Base-by-base conservation (phyloP, 148 eudicot species). In the Cornus florida region DNA sequence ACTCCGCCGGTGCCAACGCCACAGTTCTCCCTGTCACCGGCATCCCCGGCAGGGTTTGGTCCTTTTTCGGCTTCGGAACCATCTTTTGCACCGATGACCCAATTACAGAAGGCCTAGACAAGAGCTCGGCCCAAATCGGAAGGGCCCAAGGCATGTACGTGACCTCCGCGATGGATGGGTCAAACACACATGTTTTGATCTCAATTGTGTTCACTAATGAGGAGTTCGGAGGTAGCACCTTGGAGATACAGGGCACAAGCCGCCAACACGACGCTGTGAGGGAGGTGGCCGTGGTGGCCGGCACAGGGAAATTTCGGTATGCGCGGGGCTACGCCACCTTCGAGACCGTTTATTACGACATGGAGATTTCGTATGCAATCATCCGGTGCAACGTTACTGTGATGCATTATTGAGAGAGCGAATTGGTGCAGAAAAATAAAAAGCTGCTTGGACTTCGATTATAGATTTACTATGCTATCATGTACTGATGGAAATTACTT, bases 151-250 rank as follows among this genome's bases (percentile, higher is more conserved):
- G 75, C 12, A 28, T 73, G 39, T 73, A 14, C 3, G 65, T 59
- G 67, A 59, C 67, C 43, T 74, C 76, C 3, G 57, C 76, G 0
- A 22, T 74, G 43, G 43, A 74, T 20, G 76, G 76, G 17, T 32
- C 67, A 0, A 74, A 56, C 12, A 31, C 46, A 10, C 67, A 74
- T 10, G 75, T 56, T 35, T 8, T 53, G 65, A 13, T 53, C 12
- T 73, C 75, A 8, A 73, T 73, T 73, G 75, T 74, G 46, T 74
- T 74, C 28, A 57, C 24, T 17, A 59, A 7, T 59, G 59, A 19
- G 28, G 46, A 50, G 17, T 53, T 53, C 41, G 43, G 53, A 17
- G 75, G 66, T 4, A 53, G 75, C 65, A 73, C 75, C 3, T 19
- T 74, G 16, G 67, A 74, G 39, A 57, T 74, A 57, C 67, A 74